phyloP scores from a whole-genome alignment of 1,284 basidiomycete genomes.

The Gymnopus androsaceus region DNA sequence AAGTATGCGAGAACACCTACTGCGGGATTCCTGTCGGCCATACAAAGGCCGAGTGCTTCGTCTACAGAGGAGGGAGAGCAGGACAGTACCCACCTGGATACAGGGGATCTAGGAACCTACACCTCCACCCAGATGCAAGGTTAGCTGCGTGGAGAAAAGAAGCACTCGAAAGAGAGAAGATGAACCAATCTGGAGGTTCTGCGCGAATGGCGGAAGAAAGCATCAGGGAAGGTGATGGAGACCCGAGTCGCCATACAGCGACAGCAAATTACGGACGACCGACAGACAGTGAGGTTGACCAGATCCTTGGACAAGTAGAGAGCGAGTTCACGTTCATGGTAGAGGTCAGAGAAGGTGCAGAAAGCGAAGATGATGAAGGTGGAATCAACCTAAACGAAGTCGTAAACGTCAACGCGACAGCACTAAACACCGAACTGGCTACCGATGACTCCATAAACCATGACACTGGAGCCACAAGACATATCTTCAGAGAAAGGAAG shows the following conservation, averaged over 20 bases:
- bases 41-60: not conserved
- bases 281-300: not conserved
- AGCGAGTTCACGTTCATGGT: not conserved
- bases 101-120: not conserved
- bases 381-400: not conserved
- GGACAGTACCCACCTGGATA: not conserved
- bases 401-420: not conserved
- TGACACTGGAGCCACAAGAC: slow-evolving; percentile 1
- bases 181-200: not conserved
- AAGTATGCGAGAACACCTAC: not conserved
- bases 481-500: not conserved
- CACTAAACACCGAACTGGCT: not conserved
- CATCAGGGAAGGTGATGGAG: no score
- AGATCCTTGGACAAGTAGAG: not conserved
- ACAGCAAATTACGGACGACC: no score
- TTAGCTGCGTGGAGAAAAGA: not conserved
- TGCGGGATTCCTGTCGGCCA: not conserved
- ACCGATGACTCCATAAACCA: not conserved
- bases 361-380: not conserved
- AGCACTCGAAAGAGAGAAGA: not conserved
- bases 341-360: not conserved
- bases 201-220: not conserved
- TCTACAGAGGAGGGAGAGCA: no score
- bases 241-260: not conserved
- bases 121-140: not conserved